Conservation (phyloP, 2,329 filamentous ascomycete genomes). For the Nigrospora oryzae region DNA sequence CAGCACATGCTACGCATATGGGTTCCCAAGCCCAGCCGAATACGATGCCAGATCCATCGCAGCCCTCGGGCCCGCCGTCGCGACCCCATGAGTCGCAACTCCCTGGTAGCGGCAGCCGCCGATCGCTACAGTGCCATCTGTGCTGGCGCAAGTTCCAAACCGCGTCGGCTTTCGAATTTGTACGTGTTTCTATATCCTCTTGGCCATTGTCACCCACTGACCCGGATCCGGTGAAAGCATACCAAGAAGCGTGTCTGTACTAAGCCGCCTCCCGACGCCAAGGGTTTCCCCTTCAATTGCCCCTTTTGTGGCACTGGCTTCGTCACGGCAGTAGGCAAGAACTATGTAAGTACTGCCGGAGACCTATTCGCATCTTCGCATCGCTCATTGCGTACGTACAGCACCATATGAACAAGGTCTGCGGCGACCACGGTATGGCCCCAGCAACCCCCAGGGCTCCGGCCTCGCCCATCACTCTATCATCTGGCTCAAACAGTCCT, state of each 20-base stretch:
- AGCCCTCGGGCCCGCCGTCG: too few species aligned
- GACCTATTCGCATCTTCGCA: neutral
- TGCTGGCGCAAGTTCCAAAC: conserved; percentile 20
- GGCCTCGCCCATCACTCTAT: conserved; percentile 5
- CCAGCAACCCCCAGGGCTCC: conserved; percentile 11
- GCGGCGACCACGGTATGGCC: conserved; percentile 28
- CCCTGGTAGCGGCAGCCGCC: too few species aligned
- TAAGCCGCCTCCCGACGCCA: conserved; percentile 9
- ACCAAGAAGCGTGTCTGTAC: conserved; percentile 24
- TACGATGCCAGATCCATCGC: too few species aligned
- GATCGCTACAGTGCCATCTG: conserved; percentile 13
- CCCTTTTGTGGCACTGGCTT: conserved; percentile 37
- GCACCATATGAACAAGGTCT: conserved; percentile 35
- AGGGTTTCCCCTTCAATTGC: conserved; percentile 30
- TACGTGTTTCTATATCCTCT: conserved; percentile 8
- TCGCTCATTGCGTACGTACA: conserved; percentile 1
- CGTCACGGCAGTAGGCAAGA: conserved; percentile 26
- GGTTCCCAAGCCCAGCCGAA: too few species aligned
- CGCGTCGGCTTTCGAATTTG: conserved; percentile 17
- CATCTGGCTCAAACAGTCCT: conserved; percentile 8
- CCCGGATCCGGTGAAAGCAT: conserved; percentile 20
- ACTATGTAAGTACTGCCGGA: conserved; percentile 25
- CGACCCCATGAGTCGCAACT: too few species aligned
- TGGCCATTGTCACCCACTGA: neutral
- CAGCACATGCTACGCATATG: too few species aligned